Evolutionary conservation across 306 rosid species (phyloP), one percentile per base, ranked within the genome.

Genomic region (Nissolia schottii): DNA sequence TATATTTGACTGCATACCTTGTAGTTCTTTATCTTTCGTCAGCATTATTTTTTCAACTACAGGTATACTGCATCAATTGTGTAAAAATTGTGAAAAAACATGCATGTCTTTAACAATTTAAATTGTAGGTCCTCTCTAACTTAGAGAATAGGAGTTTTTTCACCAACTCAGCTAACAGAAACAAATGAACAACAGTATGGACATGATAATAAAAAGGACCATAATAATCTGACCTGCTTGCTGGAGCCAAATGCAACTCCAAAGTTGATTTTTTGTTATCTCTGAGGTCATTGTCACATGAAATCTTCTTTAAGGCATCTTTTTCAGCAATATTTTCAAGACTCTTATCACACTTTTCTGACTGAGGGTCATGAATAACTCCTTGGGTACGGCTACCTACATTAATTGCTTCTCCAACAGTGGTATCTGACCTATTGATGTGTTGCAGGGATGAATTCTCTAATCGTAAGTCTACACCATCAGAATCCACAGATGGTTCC

Each of bases 211-310:
- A 27, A 48, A 8, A 73, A 45, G 22, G 55, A 29, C 49, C 20
- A 15, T 18, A 29, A 81, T 31, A 79, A 67, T 67, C 79, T 49
- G 27, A 94, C 98, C 97, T 77, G 83, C 64, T 75, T 31, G 59
- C 11, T 28, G 66, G 67, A 73, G 18, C 78, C 35, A 68, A 40
- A 72, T 86, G 83, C 84, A 40, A 59, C 67, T 73, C 79, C 51
- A 65, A 38, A 59, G 67, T 73, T 56, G 79, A 75, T 14, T 65
- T 80, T 55, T 80, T 79, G 63, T 71, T 81, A 68, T 71, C 86
- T 60, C 64, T 74, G 46, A 40, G 22, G 24, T 64, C 82, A 72
- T 73, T 73, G 74, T 80, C 76, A 28, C 41, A 65, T 40, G 74
- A 60, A 50, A 35, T 67, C 75, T 80, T 74, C 83, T 54, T 82